Percentiles rank a stretch among this genome's conserved stretches.
Conservation (phyloP, 1,139 yeast genomes). For the Kurtzmaniella natalensis region DNA sequence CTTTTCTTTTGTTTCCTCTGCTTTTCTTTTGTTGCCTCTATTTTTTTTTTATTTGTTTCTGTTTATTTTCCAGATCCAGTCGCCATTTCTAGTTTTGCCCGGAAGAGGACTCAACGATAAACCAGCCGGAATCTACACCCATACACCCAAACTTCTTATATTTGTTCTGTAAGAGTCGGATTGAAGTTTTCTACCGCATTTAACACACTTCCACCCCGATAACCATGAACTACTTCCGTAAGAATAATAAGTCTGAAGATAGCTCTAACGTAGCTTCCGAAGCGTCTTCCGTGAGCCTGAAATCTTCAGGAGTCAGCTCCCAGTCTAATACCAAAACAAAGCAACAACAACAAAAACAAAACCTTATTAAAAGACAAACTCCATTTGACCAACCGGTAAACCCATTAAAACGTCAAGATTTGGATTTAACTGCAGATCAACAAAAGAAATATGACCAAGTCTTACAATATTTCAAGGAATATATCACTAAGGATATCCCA, state of each 20-base stretch:
- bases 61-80: too few relatives aligned
- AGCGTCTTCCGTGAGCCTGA: constrained; percentile 15
- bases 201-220: too few relatives aligned
- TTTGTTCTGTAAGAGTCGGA: too few relatives aligned
- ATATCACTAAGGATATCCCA: constrained; percentile 19
- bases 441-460: constrained; percentile 24
- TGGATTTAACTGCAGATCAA: constrained; percentile 26
- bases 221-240: constrained; percentile 18
- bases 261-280: constrained; percentile 7
- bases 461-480: constrained; percentile 20
- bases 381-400: constrained; percentile 41
- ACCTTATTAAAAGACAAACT: constrained; percentile 30
- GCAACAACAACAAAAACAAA: too few relatives aligned
- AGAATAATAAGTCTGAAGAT: constrained; percentile 10
- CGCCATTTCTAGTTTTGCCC: too few relatives aligned
- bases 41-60: too few relatives aligned
- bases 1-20: too few relatives aligned
- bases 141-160: too few relatives aligned
- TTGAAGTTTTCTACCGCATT: too few relatives aligned
- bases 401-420: constrained; percentile 28
- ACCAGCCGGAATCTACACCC: too few relatives aligned
- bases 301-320: constrained; percentile 11
- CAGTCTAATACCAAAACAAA: constrained; percentile 12
- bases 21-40: too few relatives aligned
- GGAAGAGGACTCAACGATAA: too few relatives aligned